Percentiles rank a stretch among this genome's conserved stretches.
These are phyloP conservation scores for Dissophora globulifera DNA, from an alignment of 192 early-diverging fungal genomes.

Conservation along the genomic window DNA sequence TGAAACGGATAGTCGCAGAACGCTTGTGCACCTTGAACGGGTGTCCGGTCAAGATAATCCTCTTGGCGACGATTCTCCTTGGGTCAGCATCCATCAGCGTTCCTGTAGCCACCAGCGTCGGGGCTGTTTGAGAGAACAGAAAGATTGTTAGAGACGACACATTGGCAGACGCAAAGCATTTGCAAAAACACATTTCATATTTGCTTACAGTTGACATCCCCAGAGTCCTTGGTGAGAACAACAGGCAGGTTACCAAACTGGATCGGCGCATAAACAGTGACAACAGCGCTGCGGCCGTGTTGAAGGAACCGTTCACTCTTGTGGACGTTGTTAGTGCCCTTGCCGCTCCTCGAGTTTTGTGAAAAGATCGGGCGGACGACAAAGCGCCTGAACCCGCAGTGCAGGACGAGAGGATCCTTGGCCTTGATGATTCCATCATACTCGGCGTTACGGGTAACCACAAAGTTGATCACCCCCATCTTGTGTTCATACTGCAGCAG, in stretches of 20 bases:
- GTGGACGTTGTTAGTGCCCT: constrained; percentile 90
- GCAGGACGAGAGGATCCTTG: constrained; percentile 91
- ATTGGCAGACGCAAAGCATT: not conserved
- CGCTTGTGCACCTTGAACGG: constrained; percentile 96
- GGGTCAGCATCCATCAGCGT: constrained; percentile 78
- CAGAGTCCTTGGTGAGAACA: constrained; percentile 79
- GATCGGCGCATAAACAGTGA: constrained; percentile 92
- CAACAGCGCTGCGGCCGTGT: constrained; percentile 76
- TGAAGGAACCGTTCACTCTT: constrained; percentile 95
- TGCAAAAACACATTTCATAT: not conserved
- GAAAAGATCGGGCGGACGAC: constrained; percentile 89
- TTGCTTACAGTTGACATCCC: constrained; percentile 62
- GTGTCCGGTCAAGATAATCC: constrained; percentile 93
- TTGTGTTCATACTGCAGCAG: constrained; percentile 91
- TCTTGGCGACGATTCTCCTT: constrained; percentile 92
- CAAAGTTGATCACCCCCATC: constrained; percentile 87
- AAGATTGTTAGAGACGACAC: not conserved
- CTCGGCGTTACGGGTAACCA: constrained; percentile 75
- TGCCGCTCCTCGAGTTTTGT: constrained; percentile 80
- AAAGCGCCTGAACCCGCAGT: constrained; percentile 91
- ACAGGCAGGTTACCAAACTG: constrained; percentile 89
- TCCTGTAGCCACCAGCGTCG: constrained; percentile 84
- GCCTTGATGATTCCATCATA: constrained; percentile 86
- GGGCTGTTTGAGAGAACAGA: constrained; percentile 30
- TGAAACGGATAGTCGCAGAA: constrained; percentile 91